Evolutionary conservation across 2,329 filamentous ascomycete species (phyloP), one percentile per base, ranked within the genome.

Genomic region (Paecilomyces niveus): DNA sequence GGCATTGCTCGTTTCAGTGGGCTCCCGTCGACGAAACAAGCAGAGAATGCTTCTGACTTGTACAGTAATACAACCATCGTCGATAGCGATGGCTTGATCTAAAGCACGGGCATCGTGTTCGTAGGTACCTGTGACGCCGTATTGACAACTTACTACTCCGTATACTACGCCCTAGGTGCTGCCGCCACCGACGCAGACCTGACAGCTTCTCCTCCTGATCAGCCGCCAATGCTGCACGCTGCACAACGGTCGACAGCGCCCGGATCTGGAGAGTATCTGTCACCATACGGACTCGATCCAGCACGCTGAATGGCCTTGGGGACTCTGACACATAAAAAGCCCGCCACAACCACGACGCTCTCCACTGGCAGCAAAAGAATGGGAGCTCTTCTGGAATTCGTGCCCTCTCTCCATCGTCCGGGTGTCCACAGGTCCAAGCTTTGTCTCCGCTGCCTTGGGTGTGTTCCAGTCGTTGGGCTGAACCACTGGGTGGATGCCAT

Each of bases 141-240:
- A 26, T 26, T 26, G 24, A 26, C 24, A 26, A 26, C 24, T 26
- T 3, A 26, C 3, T 3, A 26, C 5, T 3, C 24, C n/a, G n/a
- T 26, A 26, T 26, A 15, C 15, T 5, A 29, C 21, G 50, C 22
- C 22, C 13, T 21, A 54, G 32, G 13, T 54, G 53, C 53, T 15
- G 50, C 50, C 50, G 21, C 50, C 50, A 29, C 24, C 24, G 24
- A 26, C 24, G 50, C 21, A 24, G 50, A 24, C 21, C 50, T 55
- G 54, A 55, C 54, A 55, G 32, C 54, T 55, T 33, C 54, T 55
- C 31, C 31, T 39, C 33, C 32, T 55, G 54, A 55, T 55, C 54
- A 45, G 54, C 54, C 54, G 33, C 54, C 31, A 31, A 31, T 33
- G 29, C 54, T 55, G 54, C 54, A 26, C 15, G 29, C 29, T 55